These are phyloP conservation scores for Geotrichum ghanense DNA, from an alignment of 805 yeast genomes.

Conservation along the genomic window DNA sequence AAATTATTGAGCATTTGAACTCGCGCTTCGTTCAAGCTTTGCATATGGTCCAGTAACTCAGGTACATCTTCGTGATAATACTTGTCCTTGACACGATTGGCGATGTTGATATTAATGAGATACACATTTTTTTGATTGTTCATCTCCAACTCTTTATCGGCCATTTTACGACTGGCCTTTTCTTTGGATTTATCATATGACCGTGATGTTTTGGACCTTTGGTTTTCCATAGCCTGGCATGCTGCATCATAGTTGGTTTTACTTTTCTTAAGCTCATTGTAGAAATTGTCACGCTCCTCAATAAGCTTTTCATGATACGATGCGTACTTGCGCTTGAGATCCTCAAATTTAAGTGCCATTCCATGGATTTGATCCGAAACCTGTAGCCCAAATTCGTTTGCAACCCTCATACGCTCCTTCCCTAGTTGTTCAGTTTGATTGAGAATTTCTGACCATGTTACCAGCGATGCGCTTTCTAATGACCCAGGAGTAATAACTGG, in stretches of 20 bases:
- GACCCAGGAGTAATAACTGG: constrained; percentile 95
- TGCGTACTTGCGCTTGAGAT: constrained; percentile 43
- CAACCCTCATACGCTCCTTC: constrained; percentile 47
- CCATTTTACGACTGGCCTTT: constrained; percentile 36
- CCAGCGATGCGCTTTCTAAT: constrained; percentile 73
- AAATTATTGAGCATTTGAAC: constrained; percentile 61
- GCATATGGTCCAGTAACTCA: constrained; percentile 72
- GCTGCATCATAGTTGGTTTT: constrained; percentile 72
- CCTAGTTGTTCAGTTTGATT: constrained; percentile 75
- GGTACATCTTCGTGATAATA: constrained; percentile 89
- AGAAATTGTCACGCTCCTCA: constrained; percentile 35
- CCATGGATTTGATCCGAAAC: constrained; percentile 50
- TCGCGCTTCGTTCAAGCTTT: constrained; percentile 71
- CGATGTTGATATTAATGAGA: constrained; percentile 66
- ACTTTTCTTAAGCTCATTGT: constrained; percentile 46
- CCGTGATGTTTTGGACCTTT: constrained; percentile 64
- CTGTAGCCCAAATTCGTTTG: constrained; percentile 46
- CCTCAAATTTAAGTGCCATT: constrained; percentile 41
- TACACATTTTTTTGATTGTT: constrained; percentile 78
- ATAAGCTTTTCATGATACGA: constrained; percentile 48
- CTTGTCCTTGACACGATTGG: constrained; percentile 87
- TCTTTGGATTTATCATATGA: constrained; percentile 17
- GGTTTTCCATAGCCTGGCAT: constrained; percentile 70
- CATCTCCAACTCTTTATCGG: constrained; percentile 68
- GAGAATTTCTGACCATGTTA: constrained; percentile 82